These are phyloP conservation scores for Coniella vitis DNA, from an alignment of 2,329 filamentous ascomycete genomes.

Conservation along the genomic window DNA sequence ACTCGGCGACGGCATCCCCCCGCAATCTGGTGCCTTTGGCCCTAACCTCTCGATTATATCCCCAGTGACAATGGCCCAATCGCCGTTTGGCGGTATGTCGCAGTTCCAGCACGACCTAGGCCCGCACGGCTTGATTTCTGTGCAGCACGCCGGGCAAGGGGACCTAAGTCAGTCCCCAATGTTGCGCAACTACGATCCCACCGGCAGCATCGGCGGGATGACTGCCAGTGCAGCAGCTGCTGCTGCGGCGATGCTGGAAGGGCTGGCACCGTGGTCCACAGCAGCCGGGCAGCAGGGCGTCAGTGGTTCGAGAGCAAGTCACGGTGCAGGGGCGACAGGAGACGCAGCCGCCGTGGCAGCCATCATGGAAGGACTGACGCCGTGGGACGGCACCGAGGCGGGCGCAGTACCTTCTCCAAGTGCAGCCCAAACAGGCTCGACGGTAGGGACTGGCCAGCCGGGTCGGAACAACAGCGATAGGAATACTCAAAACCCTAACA, in stretches of 20 bases:
- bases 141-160: constrained; percentile 30
- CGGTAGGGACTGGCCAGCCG: background rate
- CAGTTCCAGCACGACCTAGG: constrained; percentile 35
- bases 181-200: constrained; percentile 31
- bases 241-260: too few species aligned
- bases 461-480: constrained; percentile 21
- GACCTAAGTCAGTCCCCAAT: constrained; percentile 46
- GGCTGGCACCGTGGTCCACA: constrained; percentile 29
- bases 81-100: constrained; percentile 27
- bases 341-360: constrained; percentile 23
- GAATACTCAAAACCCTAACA: constrained; percentile 10
- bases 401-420: constrained; percentile 20
- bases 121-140: constrained; percentile 37
- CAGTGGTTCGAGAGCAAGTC: too few species aligned
- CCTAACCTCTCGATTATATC: constrained; percentile 44
- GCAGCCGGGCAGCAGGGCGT: constrained; percentile 7
- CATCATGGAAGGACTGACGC: constrained; percentile 33
- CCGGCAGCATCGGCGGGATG: constrained; percentile 29
- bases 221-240: too few species aligned
- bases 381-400: constrained; percentile 37
- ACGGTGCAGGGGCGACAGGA: too few species aligned
- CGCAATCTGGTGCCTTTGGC: constrained; percentile 37
- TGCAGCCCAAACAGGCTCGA: too few species aligned
- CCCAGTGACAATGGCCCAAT: constrained; percentile 35
- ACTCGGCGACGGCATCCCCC: constrained; percentile 20